Percentiles rank a stretch among this genome's conserved stretches.
Evolutionary conservation across 2,329 filamentous ascomycete species (phyloP).

Genomic region (Fusarium decemcellulare): DNA sequence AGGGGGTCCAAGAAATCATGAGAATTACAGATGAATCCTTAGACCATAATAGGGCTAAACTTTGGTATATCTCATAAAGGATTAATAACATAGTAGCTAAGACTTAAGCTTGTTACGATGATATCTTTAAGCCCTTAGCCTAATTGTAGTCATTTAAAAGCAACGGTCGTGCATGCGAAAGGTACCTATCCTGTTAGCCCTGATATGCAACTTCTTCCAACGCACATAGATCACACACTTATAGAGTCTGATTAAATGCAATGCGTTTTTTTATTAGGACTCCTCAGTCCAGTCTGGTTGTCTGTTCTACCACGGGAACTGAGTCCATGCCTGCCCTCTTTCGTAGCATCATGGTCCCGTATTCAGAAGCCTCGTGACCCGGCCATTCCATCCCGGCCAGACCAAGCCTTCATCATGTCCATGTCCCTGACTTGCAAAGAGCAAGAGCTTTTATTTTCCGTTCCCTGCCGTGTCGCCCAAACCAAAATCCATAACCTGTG

Average conservation of each 20-base stretch:
- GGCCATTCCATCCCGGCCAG: conserved; percentile 42
- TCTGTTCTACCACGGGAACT: conserved; percentile 52
- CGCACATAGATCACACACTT: neutral
- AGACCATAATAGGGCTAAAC: too few relatives aligned
- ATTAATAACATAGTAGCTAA: too few relatives aligned
- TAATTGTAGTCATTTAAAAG: too few relatives aligned
- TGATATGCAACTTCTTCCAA: neutral
- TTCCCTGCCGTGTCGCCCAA: conserved; percentile 52
- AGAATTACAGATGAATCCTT: too few relatives aligned
- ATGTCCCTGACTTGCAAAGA: conserved; percentile 50
- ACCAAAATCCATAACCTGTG: conserved; percentile 55
- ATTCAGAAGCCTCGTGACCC: conserved; percentile 47
- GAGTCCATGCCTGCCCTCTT: conserved; percentile 41
- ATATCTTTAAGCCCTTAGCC: too few relatives aligned
- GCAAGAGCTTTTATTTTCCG: conserved; percentile 50
- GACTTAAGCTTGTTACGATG: too few relatives aligned
- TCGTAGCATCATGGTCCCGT: conserved; percentile 45
- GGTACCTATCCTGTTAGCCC: neutral
- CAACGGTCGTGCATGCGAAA: too few relatives aligned
- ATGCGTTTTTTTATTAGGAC: conserved; percentile 51
- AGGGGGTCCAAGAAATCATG: neutral
- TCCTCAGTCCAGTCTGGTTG: conserved; percentile 52
- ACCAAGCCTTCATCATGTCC: conserved; percentile 48
- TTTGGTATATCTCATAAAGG: too few relatives aligned
- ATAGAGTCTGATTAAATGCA: conserved; percentile 36